These are phyloP conservation scores for Dacryopinax spathularia DNA, from an alignment of 768 basidiomycete species.

Conservation along the genomic window DNA sequence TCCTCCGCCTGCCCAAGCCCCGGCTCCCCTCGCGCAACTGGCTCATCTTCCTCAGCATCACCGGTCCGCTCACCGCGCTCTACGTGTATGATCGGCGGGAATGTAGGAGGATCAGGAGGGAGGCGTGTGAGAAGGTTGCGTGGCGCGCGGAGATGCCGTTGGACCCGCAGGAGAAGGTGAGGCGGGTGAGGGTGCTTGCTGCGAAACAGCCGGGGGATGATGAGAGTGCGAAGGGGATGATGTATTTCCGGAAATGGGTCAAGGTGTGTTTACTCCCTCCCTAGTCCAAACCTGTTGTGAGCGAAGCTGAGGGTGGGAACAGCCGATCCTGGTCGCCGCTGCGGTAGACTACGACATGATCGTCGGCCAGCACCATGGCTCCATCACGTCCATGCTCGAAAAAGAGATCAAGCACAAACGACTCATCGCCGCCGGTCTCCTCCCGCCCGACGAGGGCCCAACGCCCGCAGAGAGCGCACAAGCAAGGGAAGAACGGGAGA, in stretches of 20 bases:
- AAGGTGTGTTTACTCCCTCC: slow-evolving; percentile 44
- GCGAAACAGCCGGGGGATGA: slow-evolving; percentile 92
- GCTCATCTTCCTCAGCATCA: slow-evolving; percentile 78
- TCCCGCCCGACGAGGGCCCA: slow-evolving; percentile 31
- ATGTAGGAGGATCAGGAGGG: slow-evolving; percentile 60
- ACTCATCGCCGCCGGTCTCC: slow-evolving; percentile 50
- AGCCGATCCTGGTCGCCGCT: slow-evolving; percentile 91
- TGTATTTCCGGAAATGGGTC: slow-evolving; percentile 91
- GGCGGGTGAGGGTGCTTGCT: slow-evolving; percentile 76
- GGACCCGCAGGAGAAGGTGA: slow-evolving; percentile 47
- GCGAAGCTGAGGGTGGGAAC: not conserved
- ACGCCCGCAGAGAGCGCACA: slow-evolving; percentile 41
- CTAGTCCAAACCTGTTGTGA: not conserved
- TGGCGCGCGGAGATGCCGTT: slow-evolving; percentile 57
- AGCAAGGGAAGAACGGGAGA: slow-evolving; percentile 40
- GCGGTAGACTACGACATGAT: slow-evolving; percentile 85
- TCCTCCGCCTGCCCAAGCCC: slow-evolving; percentile 69
- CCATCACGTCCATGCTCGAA: slow-evolving; percentile 61
- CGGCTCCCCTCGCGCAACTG: slow-evolving; percentile 68
- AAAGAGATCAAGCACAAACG: slow-evolving; percentile 59
- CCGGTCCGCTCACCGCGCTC: slow-evolving; percentile 51
- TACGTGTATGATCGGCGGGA: slow-evolving; percentile 79
- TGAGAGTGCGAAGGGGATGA: slow-evolving; percentile 67
- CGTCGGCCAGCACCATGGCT: slow-evolving; percentile 69
- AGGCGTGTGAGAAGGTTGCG: slow-evolving; percentile 68